Conservation (phyloP, 2,329 filamentous ascomycete species). For the Alternaria panax region DNA sequence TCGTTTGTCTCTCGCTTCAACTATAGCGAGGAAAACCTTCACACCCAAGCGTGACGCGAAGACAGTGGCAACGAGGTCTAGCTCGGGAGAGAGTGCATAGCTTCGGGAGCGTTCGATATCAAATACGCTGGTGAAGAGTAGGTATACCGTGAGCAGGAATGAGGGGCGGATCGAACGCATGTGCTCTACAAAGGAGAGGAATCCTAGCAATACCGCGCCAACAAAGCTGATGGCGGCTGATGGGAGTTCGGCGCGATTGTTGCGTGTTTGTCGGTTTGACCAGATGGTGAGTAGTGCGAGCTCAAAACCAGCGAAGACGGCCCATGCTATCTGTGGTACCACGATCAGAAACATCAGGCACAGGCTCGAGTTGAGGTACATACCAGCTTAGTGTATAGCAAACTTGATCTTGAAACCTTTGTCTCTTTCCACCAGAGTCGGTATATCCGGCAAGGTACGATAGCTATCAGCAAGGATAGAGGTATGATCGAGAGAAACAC, state of each 20-base stretch:
- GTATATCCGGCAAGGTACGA: constrained; percentile 39
- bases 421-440: constrained; percentile 35
- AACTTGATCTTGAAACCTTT: constrained; percentile 33
- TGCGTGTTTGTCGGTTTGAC: constrained; percentile 21
- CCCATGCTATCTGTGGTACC: constrained; percentile 30
- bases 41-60: constrained; percentile 53
- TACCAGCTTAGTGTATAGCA: constrained; percentile 41
- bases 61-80: constrained; percentile 52
- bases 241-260: constrained; percentile 33
- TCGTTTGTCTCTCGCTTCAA: constrained; percentile 58
- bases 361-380: not conserved
- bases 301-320: constrained; percentile 37
- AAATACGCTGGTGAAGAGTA: constrained; percentile 56
- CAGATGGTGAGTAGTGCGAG: constrained; percentile 40
- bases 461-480: constrained; percentile 37
- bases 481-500: constrained; percentile 44
- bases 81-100: constrained; percentile 43
- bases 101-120: constrained; percentile 57
- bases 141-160: constrained; percentile 57
- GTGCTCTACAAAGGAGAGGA: constrained; percentile 59
- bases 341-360: not conserved
- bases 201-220: constrained; percentile 39
- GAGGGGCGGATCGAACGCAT: constrained; percentile 56
- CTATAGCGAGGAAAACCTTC: constrained; percentile 54
- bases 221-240: constrained; percentile 39